Base-by-base conservation (phyloP, 768 basidiomycete genomes). In the Boletus rufocinnamomeus region DNA sequence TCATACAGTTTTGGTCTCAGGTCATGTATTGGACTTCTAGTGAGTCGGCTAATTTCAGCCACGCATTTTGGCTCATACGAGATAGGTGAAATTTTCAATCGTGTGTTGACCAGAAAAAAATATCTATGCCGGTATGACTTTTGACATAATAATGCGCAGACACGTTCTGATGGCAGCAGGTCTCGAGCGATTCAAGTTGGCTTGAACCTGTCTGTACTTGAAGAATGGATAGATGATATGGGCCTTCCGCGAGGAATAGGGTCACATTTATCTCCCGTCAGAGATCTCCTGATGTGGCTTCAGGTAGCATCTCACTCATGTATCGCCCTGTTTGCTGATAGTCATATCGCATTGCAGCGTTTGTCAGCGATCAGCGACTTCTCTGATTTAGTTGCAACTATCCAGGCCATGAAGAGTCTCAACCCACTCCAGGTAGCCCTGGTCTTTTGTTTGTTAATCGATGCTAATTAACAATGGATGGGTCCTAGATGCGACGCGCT, bases 21-120 rank as follows among this genome's bases (percentile, higher is more conserved):
- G 86, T 97, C n/a, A 88, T 97, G 79, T 98, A 95, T 71, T 99
- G 97, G 97, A 89, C 94, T 54, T 88, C 94, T 25, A 93, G 94
- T 91, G 79, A 79, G 87, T 65, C 2, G 16, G n/a, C 71, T n/a
- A 65, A 14, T 11, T 46, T 38, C 40, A 21, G 17, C 25, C 32
- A 28, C 54, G 32, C 21, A 51, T 38, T 45, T 23, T 41, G 21
- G 34, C 66, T 64, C 14, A 62, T 47, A 54, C 53, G 63, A 50
- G 30, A 52, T 40, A 93, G 91, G 91, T 69, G 91, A 93, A 73
- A 81, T 88, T 43, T 93, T 93, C 75, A 94, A 93, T 69, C 85
- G 92, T 40, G 78, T 94, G 37, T 74, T 93, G 43, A 91, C 87
- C n/a, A 85, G 95, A 55, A 97, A 94, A 77, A 97, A 95, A 70